Conservation (phyloP, 2,329 filamentous ascomycete species). For the Xylariaceae sp. region DNA sequence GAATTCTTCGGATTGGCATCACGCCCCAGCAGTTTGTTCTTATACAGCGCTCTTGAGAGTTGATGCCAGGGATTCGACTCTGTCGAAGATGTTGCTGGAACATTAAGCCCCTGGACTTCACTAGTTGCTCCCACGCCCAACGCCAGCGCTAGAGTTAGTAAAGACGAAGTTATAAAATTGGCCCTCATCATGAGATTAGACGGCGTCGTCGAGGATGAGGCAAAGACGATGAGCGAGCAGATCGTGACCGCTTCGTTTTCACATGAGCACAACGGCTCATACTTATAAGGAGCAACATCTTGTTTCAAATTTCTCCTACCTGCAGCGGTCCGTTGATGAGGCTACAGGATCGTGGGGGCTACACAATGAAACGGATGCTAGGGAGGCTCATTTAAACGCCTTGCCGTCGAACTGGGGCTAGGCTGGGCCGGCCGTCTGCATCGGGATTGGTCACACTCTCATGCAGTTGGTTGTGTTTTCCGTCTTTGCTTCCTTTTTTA, state of each 20-base stretch:
- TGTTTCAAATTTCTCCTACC: background rate
- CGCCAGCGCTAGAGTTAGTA: slow-evolving; percentile 7
- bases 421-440: background rate
- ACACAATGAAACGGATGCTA: background rate
- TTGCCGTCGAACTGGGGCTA: background rate
- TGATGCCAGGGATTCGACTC: background rate
- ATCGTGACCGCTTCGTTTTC: background rate
- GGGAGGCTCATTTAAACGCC: background rate
- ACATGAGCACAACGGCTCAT: background rate
- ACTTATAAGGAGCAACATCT: background rate
- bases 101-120: background rate
- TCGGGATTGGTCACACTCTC: background rate
- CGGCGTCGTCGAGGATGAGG: background rate
- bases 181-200: slow-evolving; percentile 1
- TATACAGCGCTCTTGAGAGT: slow-evolving; percentile 5
- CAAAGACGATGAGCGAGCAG: background rate
- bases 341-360: background rate
- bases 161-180: background rate
- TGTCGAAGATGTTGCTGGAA: background rate
- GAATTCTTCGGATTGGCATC: slow-evolving; percentile 26
- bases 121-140: background rate
- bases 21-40: background rate
- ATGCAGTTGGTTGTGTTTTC: background rate
- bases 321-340: background rate
- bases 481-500: background rate